These are phyloP conservation scores for Trametes gibbosa DNA, from an alignment of 768 basidiomycete genomes.

Conservation along the genomic window DNA sequence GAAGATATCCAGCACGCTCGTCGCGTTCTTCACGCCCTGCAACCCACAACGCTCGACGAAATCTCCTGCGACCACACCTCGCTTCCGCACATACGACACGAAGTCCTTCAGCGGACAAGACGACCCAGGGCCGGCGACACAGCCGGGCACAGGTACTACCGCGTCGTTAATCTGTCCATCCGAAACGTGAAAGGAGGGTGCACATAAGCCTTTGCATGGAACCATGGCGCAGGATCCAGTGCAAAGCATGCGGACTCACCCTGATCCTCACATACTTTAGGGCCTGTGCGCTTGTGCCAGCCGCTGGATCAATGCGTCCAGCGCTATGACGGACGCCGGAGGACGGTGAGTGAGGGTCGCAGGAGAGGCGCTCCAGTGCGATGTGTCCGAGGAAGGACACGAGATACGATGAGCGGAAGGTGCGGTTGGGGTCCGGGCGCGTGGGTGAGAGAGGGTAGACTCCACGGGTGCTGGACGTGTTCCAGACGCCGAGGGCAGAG, in stretches of 20 bases:
- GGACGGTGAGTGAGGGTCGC: slow-evolving; percentile 23
- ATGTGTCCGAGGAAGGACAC: slow-evolving; percentile 42
- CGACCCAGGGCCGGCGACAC: slow-evolving; percentile 38
- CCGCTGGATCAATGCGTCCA: slow-evolving; percentile 8
- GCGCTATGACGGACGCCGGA: slow-evolving; percentile 18
- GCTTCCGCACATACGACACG: slow-evolving; percentile 29
- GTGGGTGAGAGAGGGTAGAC: slow-evolving; percentile 40
- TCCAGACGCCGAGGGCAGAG: slow-evolving; percentile 43
- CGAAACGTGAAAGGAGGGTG: background rate
- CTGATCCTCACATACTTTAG: slow-evolving; percentile 36
- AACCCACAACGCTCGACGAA: slow-evolving; percentile 39
- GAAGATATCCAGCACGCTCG: slow-evolving; percentile 24
- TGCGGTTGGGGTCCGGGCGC: slow-evolving; percentile 29
- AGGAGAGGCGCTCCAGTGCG: slow-evolving; percentile 41
- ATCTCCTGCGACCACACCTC: slow-evolving; percentile 33
- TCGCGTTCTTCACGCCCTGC: slow-evolving; percentile 21
- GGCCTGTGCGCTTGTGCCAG: slow-evolving; percentile 13
- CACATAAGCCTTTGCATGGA: background rate
- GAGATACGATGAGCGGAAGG: slow-evolving; percentile 39
- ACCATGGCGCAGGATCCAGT: background rate
- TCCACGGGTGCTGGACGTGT: slow-evolving; percentile 28
- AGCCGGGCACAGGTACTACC: slow-evolving; percentile 40
- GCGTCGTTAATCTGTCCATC: slow-evolving; percentile 37
- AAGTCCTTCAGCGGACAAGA: slow-evolving; percentile 39
- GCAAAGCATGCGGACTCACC: slow-evolving; percentile 22